These are phyloP conservation scores for Crithidia bombi DNA, from an alignment of 208 protist genomes.

Conservation along the genomic window DNA sequence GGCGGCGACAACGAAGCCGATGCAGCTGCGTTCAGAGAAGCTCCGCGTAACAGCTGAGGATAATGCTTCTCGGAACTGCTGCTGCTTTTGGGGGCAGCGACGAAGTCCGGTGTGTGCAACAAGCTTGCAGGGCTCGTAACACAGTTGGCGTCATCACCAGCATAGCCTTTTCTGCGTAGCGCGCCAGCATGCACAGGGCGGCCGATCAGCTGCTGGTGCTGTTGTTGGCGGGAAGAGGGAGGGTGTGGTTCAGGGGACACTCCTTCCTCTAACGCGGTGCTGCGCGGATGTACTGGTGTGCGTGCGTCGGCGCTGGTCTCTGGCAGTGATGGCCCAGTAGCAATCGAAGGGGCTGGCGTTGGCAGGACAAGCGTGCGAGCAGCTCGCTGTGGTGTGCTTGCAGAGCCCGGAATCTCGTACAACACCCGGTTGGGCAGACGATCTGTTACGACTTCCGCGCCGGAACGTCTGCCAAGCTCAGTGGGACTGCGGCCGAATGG, in stretches of 20 bases:
- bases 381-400: neutral
- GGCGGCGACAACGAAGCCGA: neutral
- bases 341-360: neutral
- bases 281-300: neutral
- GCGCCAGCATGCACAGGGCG: neutral
- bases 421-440: neutral
- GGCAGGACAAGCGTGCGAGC: neutral
- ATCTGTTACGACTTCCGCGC: neutral
- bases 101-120: neutral
- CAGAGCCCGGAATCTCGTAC: slow-evolving; percentile 7
- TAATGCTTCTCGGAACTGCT: neutral
- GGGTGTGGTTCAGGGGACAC: slow-evolving; percentile 1
- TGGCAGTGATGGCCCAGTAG: neutral
- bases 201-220: neutral
- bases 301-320: neutral
- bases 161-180: neutral
- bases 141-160: neutral
- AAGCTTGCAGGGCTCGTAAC: too few relatives aligned
- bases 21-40: neutral
- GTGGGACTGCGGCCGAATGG: neutral
- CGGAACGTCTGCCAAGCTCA: neutral
- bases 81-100: neutral
- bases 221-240: neutral
- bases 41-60: too few relatives aligned
- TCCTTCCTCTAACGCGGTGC: neutral